Percentiles rank a stretch among this genome's conserved stretches.
Conservation (phyloP, 2,329 filamentous ascomycete genomes). For the Aspergillus intermedius region DNA sequence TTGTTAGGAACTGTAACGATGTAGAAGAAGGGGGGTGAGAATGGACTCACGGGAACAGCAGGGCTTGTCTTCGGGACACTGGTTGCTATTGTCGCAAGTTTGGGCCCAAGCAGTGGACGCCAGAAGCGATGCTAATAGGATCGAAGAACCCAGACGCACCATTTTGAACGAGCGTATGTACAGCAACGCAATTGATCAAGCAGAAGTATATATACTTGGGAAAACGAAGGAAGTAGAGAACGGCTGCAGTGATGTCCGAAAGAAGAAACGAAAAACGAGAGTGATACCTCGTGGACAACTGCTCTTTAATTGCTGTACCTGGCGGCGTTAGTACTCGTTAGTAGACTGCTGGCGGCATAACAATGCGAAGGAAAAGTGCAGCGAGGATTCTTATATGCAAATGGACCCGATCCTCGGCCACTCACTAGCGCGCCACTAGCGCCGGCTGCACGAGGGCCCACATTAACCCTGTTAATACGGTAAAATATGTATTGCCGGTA, state of each 20-base stretch:
- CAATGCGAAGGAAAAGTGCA: too few species aligned
- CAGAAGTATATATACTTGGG: neutral
- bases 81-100: constrained; percentile 39
- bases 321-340: neutral
- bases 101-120: constrained; percentile 24
- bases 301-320: neutral
- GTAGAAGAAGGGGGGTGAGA: neutral
- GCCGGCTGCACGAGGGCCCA: too few species aligned
- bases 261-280: neutral
- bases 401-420: too few species aligned
- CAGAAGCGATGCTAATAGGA: constrained; percentile 29
- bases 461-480: too few species aligned
- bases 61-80: constrained; percentile 66
- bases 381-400: too few species aligned
- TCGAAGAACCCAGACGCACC: constrained; percentile 29
- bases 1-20: neutral
- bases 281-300: neutral
- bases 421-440: too few species aligned
- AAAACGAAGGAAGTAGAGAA: neutral
- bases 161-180: constrained; percentile 16
- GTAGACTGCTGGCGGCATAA: too few species aligned
- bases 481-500: too few species aligned
- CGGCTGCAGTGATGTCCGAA: neutral
- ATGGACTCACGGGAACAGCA: constrained; percentile 69
- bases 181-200: neutral